Evolutionary conservation across 2,329 filamentous ascomycete species (phyloP), one percentile per base, ranked within the genome.

Genomic region (Cryphonectria naterciae): DNA sequence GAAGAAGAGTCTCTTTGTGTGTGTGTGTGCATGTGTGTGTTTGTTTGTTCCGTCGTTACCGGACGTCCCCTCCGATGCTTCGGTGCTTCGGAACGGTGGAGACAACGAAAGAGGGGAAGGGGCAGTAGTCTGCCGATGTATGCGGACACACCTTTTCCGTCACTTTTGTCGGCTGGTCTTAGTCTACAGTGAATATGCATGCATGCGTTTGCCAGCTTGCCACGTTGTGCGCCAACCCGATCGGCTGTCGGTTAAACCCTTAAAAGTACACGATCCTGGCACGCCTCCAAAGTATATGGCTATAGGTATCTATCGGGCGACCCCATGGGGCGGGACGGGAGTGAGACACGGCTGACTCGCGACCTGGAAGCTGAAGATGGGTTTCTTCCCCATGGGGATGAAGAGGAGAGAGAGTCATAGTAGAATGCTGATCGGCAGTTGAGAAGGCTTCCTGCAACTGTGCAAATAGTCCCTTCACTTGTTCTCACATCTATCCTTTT

Each of bases 371-470:
- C 58, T 32, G 54, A 25, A 56, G 32, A 37, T 32, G 13, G 19
- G 56, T 13, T 39, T 39, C 35, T 61, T n/a, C 58, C 58, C 58
- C 58, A 25, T n/a, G 58, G 58, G 58, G 35, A 32, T 32, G 58
- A 39, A 11, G 19, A 49, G 37, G 37, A 39, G 37, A 37, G 37
- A 37, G 37, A 11, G 10, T 11, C 8, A 37, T 8, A 11, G 10
- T n/a, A n/a, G 46, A 19, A n/a, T 49, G 22, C 22, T 49, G 46
- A 7, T n/a, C 46, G 19, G 46, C 2, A 49, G 46, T 49, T 49
- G 46, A 49, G 22, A n/a, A 49, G 7, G 22, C 32, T n/a, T 49
- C 54, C 54, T 58, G 35, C 54, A 58, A 8, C 22, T 8, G 46
- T 7, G 46, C 6, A 49, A 49, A n/a, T n/a, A 6, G 22, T 49